phyloP scores from a whole-genome alignment of 345 rosid species.

The Ceriops decandra region DNA sequence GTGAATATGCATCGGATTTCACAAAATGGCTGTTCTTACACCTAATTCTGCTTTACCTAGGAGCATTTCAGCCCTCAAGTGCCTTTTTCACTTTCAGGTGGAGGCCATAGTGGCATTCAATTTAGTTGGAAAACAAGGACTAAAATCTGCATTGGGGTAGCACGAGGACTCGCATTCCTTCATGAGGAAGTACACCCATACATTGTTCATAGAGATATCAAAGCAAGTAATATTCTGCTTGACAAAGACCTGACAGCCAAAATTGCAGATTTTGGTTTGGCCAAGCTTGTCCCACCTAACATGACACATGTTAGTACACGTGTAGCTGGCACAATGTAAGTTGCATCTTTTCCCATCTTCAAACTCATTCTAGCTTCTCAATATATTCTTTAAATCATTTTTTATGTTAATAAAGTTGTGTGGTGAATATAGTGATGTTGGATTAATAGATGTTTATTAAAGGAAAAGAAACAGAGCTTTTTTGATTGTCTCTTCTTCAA shows the following conservation, averaged over 20 bases:
- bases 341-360: constrained; percentile 10
- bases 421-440: too few relatives aligned
- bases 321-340: constrained; percentile 98
- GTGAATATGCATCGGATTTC: background rate
- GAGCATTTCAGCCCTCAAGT: constrained; percentile 9
- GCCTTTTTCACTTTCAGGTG: constrained; percentile 28
- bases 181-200: constrained; percentile 81
- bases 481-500: too few relatives aligned
- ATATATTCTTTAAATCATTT: too few relatives aligned
- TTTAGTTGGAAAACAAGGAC: constrained; percentile 71
- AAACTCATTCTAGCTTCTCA: background rate
- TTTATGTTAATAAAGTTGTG: too few relatives aligned
- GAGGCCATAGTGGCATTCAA: constrained; percentile 56
- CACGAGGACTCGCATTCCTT: constrained; percentile 81
- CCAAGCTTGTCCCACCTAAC: constrained; percentile 79
- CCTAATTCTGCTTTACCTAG: background rate
- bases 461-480: too few relatives aligned
- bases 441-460: too few relatives aligned
- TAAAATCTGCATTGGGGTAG: constrained; percentile 73
- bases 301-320: constrained; percentile 94
- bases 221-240: constrained; percentile 93
- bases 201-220: constrained; percentile 88
- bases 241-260: constrained; percentile 71
- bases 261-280: constrained; percentile 96
- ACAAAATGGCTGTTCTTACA: too few relatives aligned